Percentiles rank a stretch among this genome's conserved stretches.
phyloP scores from a whole-genome alignment of 2,329 filamentous ascomycete genomes.

The Cladophialophora bantiana region DNA sequence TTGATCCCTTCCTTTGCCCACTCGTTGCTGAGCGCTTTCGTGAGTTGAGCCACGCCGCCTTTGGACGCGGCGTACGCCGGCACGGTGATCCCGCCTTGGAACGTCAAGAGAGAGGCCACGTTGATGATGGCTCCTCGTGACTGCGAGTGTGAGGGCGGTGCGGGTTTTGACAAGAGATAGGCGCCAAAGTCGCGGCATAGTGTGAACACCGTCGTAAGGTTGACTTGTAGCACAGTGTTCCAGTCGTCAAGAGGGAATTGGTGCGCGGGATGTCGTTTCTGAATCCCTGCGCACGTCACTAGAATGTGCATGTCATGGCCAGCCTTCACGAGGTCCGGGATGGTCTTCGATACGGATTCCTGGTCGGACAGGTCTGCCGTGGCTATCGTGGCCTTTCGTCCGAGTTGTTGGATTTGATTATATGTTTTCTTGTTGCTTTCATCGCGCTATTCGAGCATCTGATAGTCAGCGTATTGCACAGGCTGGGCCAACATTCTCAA shows the following conservation, averaged over 20 bases:
- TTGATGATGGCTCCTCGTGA: slow-evolving; percentile 70
- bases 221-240: slow-evolving; percentile 83
- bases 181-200: slow-evolving; percentile 78
- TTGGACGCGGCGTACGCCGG: slow-evolving; percentile 88
- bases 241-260: slow-evolving; percentile 79
- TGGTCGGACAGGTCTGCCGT: slow-evolving; percentile 54
- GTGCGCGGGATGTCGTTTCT: slow-evolving; percentile 76
- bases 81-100: slow-evolving; percentile 87
- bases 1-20: slow-evolving; percentile 81
- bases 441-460: slow-evolving; percentile 56
- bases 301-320: slow-evolving; percentile 74
- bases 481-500: not conserved
- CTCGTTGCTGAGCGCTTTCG: slow-evolving; percentile 84
- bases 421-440: slow-evolving; percentile 55
- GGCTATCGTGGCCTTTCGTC: slow-evolving; percentile 52
- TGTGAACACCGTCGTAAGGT: slow-evolving; percentile 81
- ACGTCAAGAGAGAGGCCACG: slow-evolving; percentile 78
- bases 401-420: slow-evolving; percentile 48
- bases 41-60: slow-evolving; percentile 82
- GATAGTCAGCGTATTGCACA: not conserved
- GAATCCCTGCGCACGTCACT: slow-evolving; percentile 86
- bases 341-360: slow-evolving; percentile 50
- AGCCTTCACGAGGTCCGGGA: slow-evolving; percentile 49
- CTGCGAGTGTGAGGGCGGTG: slow-evolving; percentile 38
- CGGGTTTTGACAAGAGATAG: slow-evolving; percentile 71